Percentiles rank a stretch among this genome's conserved stretches.
These are phyloP conservation scores for Pinus taeda DNA, from an alignment of 75 land plant species.

Conservation along the genomic window DNA sequence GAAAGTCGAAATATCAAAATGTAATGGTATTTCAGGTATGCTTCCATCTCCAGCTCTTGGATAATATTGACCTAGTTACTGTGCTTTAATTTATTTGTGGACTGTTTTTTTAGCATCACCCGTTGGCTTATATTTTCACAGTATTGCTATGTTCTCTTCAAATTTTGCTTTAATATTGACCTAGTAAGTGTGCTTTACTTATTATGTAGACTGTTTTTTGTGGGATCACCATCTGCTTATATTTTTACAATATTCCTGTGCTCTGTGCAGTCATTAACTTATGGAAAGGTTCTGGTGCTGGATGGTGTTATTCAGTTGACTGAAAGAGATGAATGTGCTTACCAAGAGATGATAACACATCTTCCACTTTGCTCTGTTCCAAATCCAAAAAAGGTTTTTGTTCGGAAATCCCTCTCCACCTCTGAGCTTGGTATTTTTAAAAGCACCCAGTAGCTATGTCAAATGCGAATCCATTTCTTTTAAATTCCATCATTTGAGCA, in stretches of 20 bases:
- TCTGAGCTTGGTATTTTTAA: too few relatives aligned
- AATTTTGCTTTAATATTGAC: too few relatives aligned
- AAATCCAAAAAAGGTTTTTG: conserved; percentile 44
- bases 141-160: neutral
- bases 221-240: neutral
- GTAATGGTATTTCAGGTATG: conserved; percentile 71
- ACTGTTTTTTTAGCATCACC: neutral
- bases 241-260: neutral
- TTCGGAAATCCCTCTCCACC: neutral
- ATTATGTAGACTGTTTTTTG: neutral
- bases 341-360: conserved; percentile 97
- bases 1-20: conserved; percentile 65
- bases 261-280: conserved; percentile 61
- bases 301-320: conserved; percentile 92
- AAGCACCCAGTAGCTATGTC: too few relatives aligned
- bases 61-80: neutral
- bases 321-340: conserved; percentile 90
- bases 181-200: neutral
- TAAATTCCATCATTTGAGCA: neutral
- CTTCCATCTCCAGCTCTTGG: neutral
- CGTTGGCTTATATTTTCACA: neutral
- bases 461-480: neutral
- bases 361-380: conserved; percentile 91
- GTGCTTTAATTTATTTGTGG: neutral
- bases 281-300: conserved; percentile 88